Evolutionary conservation across 2,329 filamentous ascomycete genomes (phyloP).

Genomic region (Mollisia scopiformis): DNA sequence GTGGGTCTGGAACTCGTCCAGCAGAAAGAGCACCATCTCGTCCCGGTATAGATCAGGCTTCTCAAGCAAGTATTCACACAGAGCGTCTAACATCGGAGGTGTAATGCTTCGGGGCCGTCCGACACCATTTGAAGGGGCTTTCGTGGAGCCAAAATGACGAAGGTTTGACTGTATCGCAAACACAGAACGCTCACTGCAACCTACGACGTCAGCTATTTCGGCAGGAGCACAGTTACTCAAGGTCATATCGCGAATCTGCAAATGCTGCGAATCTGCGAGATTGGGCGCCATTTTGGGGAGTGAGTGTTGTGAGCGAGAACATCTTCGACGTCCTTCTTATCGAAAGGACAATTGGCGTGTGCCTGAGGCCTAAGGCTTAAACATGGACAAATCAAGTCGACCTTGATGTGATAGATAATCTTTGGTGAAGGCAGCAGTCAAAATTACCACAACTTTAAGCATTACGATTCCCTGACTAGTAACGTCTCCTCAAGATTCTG

Average conservation of each 20-base stretch:
- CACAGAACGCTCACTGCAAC: conserved; percentile 15
- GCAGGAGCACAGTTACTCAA: neutral
- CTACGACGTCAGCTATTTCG: conserved; percentile 18
- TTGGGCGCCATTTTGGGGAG: conserved; percentile 15
- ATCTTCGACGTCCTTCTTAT: neutral
- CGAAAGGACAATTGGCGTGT: neutral
- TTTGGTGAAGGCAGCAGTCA: no score
- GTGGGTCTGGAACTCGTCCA: conserved; percentile 15
- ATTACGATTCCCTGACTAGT: no score
- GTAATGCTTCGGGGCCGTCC: conserved; percentile 26
- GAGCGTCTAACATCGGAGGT: conserved; percentile 28
- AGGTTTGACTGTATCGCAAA: conserved; percentile 14
- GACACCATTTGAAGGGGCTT: conserved; percentile 24
- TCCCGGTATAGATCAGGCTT: conserved; percentile 24
- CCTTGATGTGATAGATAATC: no score
- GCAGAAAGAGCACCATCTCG: conserved; percentile 27
- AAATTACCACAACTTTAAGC: no score
- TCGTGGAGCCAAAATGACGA: conserved; percentile 21
- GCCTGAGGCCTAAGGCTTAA: neutral
- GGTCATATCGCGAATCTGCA: neutral
- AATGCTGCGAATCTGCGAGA: conserved; percentile 19
- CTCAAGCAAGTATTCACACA: conserved; percentile 27
- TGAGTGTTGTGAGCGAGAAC: neutral
- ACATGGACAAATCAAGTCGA: no score
- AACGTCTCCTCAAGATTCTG: no score